These are phyloP conservation scores for Phalaenopsis aphrodite DNA, from an alignment of 106 monocot species.

Conservation along the genomic window DNA sequence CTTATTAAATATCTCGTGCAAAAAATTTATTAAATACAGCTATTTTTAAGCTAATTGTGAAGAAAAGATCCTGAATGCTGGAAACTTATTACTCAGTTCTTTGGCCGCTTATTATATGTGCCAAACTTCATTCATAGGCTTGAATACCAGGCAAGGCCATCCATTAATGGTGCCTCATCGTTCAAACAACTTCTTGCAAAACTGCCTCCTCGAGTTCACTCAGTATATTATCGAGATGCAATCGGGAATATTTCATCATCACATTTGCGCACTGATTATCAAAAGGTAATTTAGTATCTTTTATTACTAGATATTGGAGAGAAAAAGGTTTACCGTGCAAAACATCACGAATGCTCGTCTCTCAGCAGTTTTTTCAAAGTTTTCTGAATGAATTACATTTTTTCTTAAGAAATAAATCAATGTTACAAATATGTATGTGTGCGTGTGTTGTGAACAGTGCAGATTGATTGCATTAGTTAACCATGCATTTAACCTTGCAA, in stretches of 20 bases:
- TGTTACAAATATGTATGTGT: background rate
- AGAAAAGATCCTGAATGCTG: background rate
- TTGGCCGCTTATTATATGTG: slow-evolving; percentile 4
- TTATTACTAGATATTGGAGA: background rate
- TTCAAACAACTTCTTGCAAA: slow-evolving; percentile 70
- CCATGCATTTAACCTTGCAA: too few species aligned
- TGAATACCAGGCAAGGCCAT: slow-evolving; percentile 76
- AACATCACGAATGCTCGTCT: background rate
- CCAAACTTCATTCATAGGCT: slow-evolving; percentile 37
- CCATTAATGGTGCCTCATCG: slow-evolving; percentile 49
- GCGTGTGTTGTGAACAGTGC: too few species aligned
- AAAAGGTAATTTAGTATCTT: slow-evolving; percentile 39
- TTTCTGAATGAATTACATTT: background rate
- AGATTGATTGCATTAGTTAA: too few species aligned
- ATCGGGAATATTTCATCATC: slow-evolving; percentile 87
- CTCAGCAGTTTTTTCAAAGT: background rate
- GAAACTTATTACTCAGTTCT: background rate
- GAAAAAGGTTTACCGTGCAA: background rate
- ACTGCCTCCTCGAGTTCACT: slow-evolving; percentile 72
- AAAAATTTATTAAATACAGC: background rate
- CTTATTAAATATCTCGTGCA: too few species aligned
- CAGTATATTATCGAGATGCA: slow-evolving; percentile 78
- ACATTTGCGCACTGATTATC: slow-evolving; percentile 47
- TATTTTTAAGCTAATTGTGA: background rate
- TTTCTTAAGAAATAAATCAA: background rate